Percentiles rank a stretch among this genome's conserved stretches.
phyloP scores from a whole-genome alignment of 192 early-diverging fungal species.

The Dissophora ornata region DNA sequence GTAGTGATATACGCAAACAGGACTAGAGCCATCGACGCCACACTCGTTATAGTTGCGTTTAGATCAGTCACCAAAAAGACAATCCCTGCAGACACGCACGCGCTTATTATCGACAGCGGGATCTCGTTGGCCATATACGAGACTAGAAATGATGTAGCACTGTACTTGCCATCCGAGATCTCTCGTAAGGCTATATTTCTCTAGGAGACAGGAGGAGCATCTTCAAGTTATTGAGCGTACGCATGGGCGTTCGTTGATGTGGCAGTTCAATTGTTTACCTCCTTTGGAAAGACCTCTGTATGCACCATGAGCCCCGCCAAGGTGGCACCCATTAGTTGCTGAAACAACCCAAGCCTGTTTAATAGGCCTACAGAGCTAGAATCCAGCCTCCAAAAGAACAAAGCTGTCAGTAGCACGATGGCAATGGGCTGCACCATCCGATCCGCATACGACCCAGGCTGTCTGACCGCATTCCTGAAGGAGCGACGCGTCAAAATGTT shows the following conservation, averaged over 20 bases:
- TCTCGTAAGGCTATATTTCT: conserved; percentile 21
- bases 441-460: conserved; percentile 7
- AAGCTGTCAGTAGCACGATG: neutral
- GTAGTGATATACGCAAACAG: conserved; percentile 10
- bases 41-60: neutral
- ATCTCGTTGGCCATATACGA: conserved; percentile 25
- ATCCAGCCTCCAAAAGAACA: conserved; percentile 2
- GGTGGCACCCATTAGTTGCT: conserved; percentile 4
- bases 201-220: neutral
- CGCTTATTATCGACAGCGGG: neutral
- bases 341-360: conserved; percentile 3
- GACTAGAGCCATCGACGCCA: conserved; percentile 1
- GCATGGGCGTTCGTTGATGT: no score
- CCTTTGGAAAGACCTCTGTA: conserved; percentile 5
- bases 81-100: neutral
- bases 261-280: conserved; percentile 3
- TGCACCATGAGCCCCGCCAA: neutral
- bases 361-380: neutral
- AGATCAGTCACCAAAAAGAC: neutral
- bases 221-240: neutral
- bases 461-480: conserved; percentile 7
- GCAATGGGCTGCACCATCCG: conserved; percentile 4
- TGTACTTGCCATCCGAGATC: conserved; percentile 25
- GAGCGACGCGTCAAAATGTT: conserved; percentile 1
- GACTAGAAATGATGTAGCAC: conserved; percentile 8